Evolutionary conservation across 345 rosid genomes (phyloP), one percentile per base, ranked within the genome.

Genomic region (Physaria fendleri): DNA sequence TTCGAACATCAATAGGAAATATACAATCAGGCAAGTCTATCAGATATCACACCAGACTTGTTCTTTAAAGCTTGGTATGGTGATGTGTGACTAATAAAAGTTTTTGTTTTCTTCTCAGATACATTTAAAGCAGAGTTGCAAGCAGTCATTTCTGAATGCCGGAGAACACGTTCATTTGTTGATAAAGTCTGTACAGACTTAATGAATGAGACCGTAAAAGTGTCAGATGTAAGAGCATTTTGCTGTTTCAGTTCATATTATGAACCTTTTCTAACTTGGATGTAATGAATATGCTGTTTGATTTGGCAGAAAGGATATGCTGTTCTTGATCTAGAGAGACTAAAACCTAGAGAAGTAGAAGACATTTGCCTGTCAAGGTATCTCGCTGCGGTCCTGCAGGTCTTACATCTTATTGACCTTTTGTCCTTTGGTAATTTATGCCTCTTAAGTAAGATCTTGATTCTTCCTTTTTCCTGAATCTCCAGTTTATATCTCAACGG

Each of bases 401-500:
- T 92, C 73, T 8, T 51, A 37, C 63, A 39, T 71, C 39, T 34
- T n/a, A n/a, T n/a, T 62, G 37, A 46, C 20, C 38, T 50, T 21
- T 4, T 13, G n/a, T 14, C 10, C 9, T 44, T 35, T 21, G 27
- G 27, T 33, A 12, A 41, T 6, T 48, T 25, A n/a, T 42, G 2
- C 42, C 28, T 8, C 62, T 62, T n/a, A 58, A 11, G 44, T 69
- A 4, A 38, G 30, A 46, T 46, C 17, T 23, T 47, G 44, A 69
- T 53, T 38, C 32, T 55, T 60, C 2, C 14, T 76, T 32, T 54
- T 41, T 45, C 61, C 45, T 17, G 35, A 56, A 77, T 40, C 41
- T 62, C 39, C 80, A 92, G 97, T 86, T 82, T 72, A 74, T 84
- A 58, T 92, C 97, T 59, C 98, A 92, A 79, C 74, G 88, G 71